These are phyloP conservation scores for Haplosporangium gracile DNA, from an alignment of 192 early-diverging fungal genomes.

Conservation along the genomic window DNA sequence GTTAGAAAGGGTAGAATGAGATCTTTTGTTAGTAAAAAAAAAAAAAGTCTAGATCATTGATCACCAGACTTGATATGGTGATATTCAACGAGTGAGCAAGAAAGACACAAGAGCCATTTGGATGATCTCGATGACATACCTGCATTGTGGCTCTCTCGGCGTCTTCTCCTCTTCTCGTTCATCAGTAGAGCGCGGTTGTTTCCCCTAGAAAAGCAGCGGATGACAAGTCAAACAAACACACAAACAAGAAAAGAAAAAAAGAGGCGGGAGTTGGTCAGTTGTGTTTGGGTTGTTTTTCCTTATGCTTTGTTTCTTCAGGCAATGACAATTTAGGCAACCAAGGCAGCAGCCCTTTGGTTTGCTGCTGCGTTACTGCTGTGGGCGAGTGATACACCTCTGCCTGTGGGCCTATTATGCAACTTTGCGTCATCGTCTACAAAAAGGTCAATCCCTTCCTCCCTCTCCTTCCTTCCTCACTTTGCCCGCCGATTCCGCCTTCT, in stretches of 20 bases:
- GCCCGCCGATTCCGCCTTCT: conserved; percentile 10
- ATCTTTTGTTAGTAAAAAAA: background rate
- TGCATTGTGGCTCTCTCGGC: conserved; percentile 98
- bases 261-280: conserved; percentile 11
- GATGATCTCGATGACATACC: conserved; percentile 27
- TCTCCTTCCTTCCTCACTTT: background rate
- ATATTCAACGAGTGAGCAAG: background rate
- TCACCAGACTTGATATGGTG: background rate
- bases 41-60: background rate
- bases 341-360: background rate
- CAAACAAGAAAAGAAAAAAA: background rate
- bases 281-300: background rate
- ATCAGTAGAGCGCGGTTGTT: conserved; percentile 39
- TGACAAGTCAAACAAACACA: background rate
- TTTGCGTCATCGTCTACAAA: conserved; percentile 33
- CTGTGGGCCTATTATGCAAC: conserved; percentile 9
- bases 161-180: conserved; percentile 89
- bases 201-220: conserved; percentile 15
- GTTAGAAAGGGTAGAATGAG: background rate
- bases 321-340: background rate
- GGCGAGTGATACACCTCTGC: background rate
- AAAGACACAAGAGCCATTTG: background rate
- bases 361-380: background rate
- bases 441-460: background rate
- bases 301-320: background rate